phyloP scores from a whole-genome alignment of 805 yeast genomes.

The Candida nitratophila region DNA sequence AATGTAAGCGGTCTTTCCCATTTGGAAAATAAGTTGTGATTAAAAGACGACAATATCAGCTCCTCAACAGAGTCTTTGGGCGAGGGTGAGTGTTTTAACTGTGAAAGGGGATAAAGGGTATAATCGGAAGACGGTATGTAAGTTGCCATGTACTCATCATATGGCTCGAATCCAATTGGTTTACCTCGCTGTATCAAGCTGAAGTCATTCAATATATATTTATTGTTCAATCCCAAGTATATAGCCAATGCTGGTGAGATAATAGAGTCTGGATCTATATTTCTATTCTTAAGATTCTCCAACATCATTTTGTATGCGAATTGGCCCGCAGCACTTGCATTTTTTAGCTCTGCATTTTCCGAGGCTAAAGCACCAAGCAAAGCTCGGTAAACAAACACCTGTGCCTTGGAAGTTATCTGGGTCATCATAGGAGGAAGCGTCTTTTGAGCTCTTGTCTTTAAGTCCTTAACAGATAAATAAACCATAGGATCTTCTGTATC shows the following conservation, averaged over 20 bases:
- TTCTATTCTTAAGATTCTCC: constrained; percentile 40
- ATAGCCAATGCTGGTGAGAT: constrained; percentile 35
- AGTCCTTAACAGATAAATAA: constrained; percentile 40
- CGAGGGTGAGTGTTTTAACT: no score
- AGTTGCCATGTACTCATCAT: constrained; percentile 24
- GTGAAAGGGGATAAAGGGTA: background rate
- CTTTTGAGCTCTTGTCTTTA: constrained; percentile 49
- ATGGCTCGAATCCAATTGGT: constrained; percentile 32
- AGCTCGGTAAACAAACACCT: constrained; percentile 51
- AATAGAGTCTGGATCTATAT: constrained; percentile 41
- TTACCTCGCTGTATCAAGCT: constrained; percentile 38
- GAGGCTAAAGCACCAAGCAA: constrained; percentile 35
- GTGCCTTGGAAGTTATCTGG: constrained; percentile 42
- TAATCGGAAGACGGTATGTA: no score
- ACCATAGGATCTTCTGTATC: constrained; percentile 16
- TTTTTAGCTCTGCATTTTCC: background rate
- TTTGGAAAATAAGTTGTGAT: constrained; percentile 22
- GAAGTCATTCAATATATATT: constrained; percentile 35
- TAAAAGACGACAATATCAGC: constrained; percentile 1
- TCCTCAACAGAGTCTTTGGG: background rate
- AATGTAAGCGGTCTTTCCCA: constrained; percentile 56
- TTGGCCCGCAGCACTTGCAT: constrained; percentile 8
- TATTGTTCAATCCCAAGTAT: constrained; percentile 30
- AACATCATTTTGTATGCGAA: constrained; percentile 35
- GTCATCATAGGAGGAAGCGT: constrained; percentile 48